phyloP scores from a whole-genome alignment of 257 asterid species.

The Salvia splendens region DNA sequence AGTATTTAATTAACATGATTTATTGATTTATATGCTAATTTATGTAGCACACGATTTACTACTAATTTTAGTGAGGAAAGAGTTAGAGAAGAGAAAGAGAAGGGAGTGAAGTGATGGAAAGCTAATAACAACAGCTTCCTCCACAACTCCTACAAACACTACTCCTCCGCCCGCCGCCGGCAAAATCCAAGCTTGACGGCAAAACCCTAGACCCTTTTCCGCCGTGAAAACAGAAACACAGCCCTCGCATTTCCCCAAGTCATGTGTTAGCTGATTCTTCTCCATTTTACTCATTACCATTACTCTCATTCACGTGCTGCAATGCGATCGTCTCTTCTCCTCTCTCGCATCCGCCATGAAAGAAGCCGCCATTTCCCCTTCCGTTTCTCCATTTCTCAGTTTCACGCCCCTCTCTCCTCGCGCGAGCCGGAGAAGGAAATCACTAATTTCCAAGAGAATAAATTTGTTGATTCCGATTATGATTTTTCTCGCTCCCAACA shows the following conservation, averaged over 20 bases:
- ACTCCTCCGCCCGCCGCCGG: slow-evolving; percentile 34
- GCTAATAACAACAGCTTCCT: slow-evolving; percentile 9
- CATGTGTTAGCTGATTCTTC: slow-evolving; percentile 29
- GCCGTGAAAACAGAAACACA: not conserved
- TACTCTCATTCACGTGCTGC: slow-evolving; percentile 15
- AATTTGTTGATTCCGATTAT: slow-evolving; percentile 17
- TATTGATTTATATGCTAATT: no score
- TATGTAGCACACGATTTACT: no score
- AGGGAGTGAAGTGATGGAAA: slow-evolving; percentile 17
- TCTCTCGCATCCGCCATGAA: slow-evolving; percentile 61
- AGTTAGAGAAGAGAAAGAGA: slow-evolving; percentile 13
- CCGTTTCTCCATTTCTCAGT: slow-evolving; percentile 38
- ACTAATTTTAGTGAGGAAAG: not conserved
- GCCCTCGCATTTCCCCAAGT: not conserved
- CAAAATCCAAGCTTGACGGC: not conserved
- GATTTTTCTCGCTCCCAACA: slow-evolving; percentile 28
- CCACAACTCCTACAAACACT: slow-evolving; percentile 28
- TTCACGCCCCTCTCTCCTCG: slow-evolving; percentile 32
- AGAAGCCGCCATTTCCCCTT: slow-evolving; percentile 32
- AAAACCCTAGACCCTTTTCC: slow-evolving; percentile 25
- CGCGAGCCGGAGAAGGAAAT: slow-evolving; percentile 42
- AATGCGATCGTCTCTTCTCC: slow-evolving; percentile 57
- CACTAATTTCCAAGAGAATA: slow-evolving; percentile 24
- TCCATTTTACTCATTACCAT: not conserved
- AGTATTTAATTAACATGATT: no score